Percentiles rank a stretch among this genome's conserved stretches.
These are phyloP conservation scores for Epichloe festucae DNA, from an alignment of 2,329 filamentous ascomycete species.

Conservation along the genomic window DNA sequence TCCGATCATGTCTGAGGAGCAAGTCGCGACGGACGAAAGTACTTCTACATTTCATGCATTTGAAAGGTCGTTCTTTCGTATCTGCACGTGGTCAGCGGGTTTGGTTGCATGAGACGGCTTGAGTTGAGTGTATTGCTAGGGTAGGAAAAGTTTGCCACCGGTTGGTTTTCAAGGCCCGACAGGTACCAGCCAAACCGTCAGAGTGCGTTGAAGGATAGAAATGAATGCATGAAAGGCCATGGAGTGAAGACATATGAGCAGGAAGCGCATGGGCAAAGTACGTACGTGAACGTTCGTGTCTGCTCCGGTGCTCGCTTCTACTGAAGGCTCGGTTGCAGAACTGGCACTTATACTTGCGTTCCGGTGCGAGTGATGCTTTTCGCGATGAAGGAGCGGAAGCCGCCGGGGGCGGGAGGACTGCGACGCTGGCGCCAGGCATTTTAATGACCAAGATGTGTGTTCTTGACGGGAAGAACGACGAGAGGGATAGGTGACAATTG, in stretches of 20 bases:
- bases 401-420: conserved; percentile 48
- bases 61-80: conserved; percentile 97
- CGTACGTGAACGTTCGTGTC: conserved; percentile 97
- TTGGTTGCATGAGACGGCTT: conserved; percentile 2
- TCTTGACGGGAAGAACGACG: conserved; percentile 11
- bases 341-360: conserved; percentile 99
- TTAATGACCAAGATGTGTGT: conserved; percentile 28
- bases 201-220: neutral
- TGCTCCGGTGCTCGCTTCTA: conserved; percentile 88
- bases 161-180: neutral
- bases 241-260: neutral
- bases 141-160: neutral
- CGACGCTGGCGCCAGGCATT: conserved; percentile 61
- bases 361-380: conserved; percentile 66
- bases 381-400: conserved; percentile 58
- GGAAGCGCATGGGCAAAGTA: conserved; percentile 18
- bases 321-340: conserved; percentile 97
- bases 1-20: conserved; percentile 91
- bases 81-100: conserved; percentile 39
- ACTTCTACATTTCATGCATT: conserved; percentile 95
- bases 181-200: neutral
- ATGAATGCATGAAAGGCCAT: neutral
- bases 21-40: conserved; percentile 97
- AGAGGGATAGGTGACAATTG: conserved; percentile 8
- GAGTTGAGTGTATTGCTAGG: conserved; percentile 3